Base-by-base conservation (phyloP, 2,329 filamentous ascomycete species). In the Xylariaceae sp. region DNA sequence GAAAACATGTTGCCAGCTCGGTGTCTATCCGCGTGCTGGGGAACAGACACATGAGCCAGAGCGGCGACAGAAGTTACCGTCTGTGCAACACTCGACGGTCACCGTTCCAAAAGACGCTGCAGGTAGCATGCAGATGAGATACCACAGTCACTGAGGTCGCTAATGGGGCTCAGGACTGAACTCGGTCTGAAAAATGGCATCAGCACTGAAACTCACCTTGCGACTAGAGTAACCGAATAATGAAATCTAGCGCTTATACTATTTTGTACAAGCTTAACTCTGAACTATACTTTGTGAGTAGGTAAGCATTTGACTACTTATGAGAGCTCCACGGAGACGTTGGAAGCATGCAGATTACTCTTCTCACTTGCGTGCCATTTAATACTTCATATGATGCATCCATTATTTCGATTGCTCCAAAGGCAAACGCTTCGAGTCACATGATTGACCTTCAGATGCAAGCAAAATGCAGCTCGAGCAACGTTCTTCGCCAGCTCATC, bases 381-480 rank as follows among this genome's bases (percentile, higher is more conserved):
- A 26, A 26, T 26, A 26, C 23, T 26, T 26, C 16, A 47, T 12
- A 46, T 20, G 29, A 52, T 40, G 32, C 18, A 10, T n/a, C 37
- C 20, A 37, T 50, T 43, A n/a, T 50, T 21, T 48, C 40, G 45
- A 44, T 42, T 44, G 44, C 20, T 21, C 14, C 32, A 37, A 37
- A 16, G 32, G 32, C 32, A 16, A 44, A 48, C 48, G 46, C 40
- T 29, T 52, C 51, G 49, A 51, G 53, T 66, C 64, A 68, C 63
- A 67, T 68, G 62, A 66, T 50, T 23, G 32, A 43, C 19, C 7
- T 51, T 46, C 16, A 49, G 37, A 61, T 53, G 56, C 56, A 51
- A 63, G 59, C 50, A 53, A n/a, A 59, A 57, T 41, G 40, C 59
- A 59, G 50, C 54, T 56, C 20, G 44, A 47, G 40, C 48, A 60